phyloP scores from a whole-genome alignment of 129 eudicot genomes.

The Arctium lappa region DNA sequence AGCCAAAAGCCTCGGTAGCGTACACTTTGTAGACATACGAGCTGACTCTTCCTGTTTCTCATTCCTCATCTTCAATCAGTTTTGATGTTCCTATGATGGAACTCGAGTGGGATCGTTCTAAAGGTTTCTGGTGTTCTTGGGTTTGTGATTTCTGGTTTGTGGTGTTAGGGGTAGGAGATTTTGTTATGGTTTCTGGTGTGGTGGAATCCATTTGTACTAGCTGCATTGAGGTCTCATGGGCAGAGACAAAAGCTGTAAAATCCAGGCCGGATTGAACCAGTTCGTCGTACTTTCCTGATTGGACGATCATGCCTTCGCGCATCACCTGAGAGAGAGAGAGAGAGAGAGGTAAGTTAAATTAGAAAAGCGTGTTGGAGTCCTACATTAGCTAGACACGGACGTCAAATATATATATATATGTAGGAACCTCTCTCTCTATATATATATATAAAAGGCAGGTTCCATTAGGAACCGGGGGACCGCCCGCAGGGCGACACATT shows the following conservation, averaged over 20 bases:
- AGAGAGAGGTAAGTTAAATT: background rate
- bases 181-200: slow-evolving; percentile 17
- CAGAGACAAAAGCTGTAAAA: slow-evolving; percentile 63
- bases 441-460: too few relatives aligned
- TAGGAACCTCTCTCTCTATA: too few relatives aligned
- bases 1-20: slow-evolving; percentile 63
- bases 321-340: slow-evolving; percentile 35
- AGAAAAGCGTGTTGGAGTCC: background rate
- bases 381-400: background rate
- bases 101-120: slow-evolving; percentile 28
- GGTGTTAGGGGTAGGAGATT: slow-evolving; percentile 12
- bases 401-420: too few relatives aligned
- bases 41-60: slow-evolving; percentile 63
- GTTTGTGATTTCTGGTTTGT: slow-evolving; percentile 3
- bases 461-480: too few relatives aligned
- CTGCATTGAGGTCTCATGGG: slow-evolving; percentile 73
- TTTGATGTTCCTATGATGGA: slow-evolving; percentile 45
- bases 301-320: slow-evolving; percentile 76
- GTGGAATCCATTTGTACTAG: slow-evolving; percentile 45
- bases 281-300: slow-evolving; percentile 63
- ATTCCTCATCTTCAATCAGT: slow-evolving; percentile 69
- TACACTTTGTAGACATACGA: slow-evolving; percentile 51
- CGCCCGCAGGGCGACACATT: too few relatives aligned
- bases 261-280: slow-evolving; percentile 53
- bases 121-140: slow-evolving; percentile 17